Conservation (phyloP, 768 basidiomycete genomes). For the Jaapia argillacea region DNA sequence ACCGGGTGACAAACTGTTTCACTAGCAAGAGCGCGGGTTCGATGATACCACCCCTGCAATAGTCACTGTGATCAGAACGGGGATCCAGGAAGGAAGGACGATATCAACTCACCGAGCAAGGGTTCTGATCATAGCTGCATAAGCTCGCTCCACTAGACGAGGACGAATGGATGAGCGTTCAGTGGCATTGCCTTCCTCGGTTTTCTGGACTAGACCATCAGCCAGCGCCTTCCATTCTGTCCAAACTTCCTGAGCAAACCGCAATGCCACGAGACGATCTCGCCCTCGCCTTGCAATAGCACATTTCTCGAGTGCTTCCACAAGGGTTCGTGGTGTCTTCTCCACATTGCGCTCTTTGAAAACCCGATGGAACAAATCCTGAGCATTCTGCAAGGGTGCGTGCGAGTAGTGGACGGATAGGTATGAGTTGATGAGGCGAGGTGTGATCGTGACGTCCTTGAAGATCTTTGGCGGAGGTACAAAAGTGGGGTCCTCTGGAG, state of each 20-base stretch:
- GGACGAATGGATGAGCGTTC: constrained; percentile 17
- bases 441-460: constrained; percentile 40
- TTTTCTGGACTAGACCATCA: constrained; percentile 18
- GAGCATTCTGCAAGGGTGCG: constrained; percentile 34
- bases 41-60: constrained; percentile 34
- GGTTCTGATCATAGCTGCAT: constrained; percentile 58
- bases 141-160: constrained; percentile 60
- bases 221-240: constrained; percentile 47
- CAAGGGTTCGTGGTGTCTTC: constrained; percentile 45
- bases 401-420: constrained; percentile 67
- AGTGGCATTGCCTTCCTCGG: constrained; percentile 20
- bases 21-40: constrained; percentile 48
- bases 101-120: constrained; percentile 42
- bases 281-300: constrained; percentile 27
- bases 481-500: not conserved
- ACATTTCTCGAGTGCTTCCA: constrained; percentile 64
- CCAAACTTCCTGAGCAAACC: constrained; percentile 60
- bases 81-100: not conserved
- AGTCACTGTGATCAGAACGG: constrained; percentile 5
- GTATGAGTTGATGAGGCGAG: constrained; percentile 71
- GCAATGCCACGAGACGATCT: constrained; percentile 37
- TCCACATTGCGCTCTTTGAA: constrained; percentile 32
- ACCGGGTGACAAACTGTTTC: constrained; percentile 49
- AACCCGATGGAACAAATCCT: constrained; percentile 37
- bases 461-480: constrained; percentile 32